phyloP scores from a whole-genome alignment of 1,284 basidiomycete species.

The Trichosporon ovoides region DNA sequence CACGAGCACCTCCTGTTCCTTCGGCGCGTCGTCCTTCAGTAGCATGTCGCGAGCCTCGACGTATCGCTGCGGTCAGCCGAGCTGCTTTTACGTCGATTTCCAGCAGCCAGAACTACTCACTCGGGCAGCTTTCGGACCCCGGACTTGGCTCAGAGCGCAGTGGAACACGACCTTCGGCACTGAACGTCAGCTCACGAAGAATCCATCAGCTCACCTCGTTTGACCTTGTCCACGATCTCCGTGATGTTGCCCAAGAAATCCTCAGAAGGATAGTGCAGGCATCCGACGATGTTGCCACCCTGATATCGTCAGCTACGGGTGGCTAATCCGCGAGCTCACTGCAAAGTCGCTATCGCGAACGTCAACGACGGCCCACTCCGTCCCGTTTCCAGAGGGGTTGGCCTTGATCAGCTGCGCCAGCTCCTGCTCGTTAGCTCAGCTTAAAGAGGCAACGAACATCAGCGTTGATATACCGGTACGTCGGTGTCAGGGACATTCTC shows the following conservation, averaged over 20 bases:
- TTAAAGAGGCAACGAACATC: slow-evolving; percentile 23
- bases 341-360: slow-evolving; percentile 47
- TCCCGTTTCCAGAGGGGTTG: slow-evolving; percentile 25
- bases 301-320: slow-evolving; percentile 20
- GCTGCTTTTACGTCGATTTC: neutral
- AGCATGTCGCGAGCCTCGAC: slow-evolving; percentile 35
- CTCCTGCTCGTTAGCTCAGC: slow-evolving; percentile 27
- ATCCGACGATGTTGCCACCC: slow-evolving; percentile 48
- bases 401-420: slow-evolving; percentile 44
- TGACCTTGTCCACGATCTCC: slow-evolving; percentile 36
- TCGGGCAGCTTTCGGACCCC: slow-evolving; percentile 47
- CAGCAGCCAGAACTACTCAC: slow-evolving; percentile 24
- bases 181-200: slow-evolving; percentile 13
- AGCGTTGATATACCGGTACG: slow-evolving; percentile 44
- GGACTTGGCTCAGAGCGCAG: slow-evolving; percentile 46
- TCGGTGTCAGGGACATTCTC: slow-evolving; percentile 38
- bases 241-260: slow-evolving; percentile 35
- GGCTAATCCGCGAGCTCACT: slow-evolving; percentile 23
- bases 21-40: slow-evolving; percentile 21
- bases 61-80: slow-evolving; percentile 36
- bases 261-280: slow-evolving; percentile 42
- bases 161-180: slow-evolving; percentile 48
- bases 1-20: slow-evolving; percentile 37
- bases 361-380: slow-evolving; percentile 43
- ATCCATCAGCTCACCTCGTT: slow-evolving; percentile 30